Percentiles rank a stretch among this genome's conserved stretches.
Conservation (phyloP, 352 stramenopile genomes). For the Pythium angustatum region DNA sequence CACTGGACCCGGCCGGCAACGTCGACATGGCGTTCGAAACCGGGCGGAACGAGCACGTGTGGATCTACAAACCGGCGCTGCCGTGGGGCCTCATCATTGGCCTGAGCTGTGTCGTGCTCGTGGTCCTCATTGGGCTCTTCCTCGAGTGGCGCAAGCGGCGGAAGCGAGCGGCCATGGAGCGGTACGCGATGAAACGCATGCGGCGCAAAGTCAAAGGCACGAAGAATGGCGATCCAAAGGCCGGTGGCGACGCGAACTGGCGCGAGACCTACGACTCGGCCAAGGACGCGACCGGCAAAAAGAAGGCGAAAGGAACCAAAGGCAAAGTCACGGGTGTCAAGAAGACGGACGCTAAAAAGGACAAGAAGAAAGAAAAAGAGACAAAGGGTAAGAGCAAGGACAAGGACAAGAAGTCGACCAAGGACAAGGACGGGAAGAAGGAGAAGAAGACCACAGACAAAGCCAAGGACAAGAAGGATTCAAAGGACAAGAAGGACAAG, state of each 20-base stretch:
- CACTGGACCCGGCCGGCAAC: conserved; percentile 92
- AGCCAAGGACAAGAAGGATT: conserved; percentile 29
- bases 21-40: conserved; percentile 84
- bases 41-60: conserved; percentile 90
- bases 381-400: conserved; percentile 36
- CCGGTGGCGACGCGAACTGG: conserved; percentile 67
- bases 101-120: conserved; percentile 66
- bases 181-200: conserved; percentile 95
- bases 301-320: conserved; percentile 52
- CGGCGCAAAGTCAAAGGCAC: conserved; percentile 92
- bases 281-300: conserved; percentile 60
- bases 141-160: conserved; percentile 91
- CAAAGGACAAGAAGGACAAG: conserved; percentile 43
- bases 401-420: conserved; percentile 12
- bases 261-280: conserved; percentile 68
- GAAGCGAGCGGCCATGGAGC: conserved; percentile 89
- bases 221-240: conserved; percentile 31
- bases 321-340: conserved; percentile 9
- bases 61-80: conserved; percentile 90
- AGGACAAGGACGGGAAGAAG: conserved; percentile 31
- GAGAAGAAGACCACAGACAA: conserved; percentile 36
- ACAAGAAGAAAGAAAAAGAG: conserved; percentile 35
- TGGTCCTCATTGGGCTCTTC: conserved; percentile 80
- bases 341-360: conserved; percentile 15
- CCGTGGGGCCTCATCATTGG: conserved; percentile 90